Conservation (phyloP, 352 stramenopile species). For the Globisporangium apiculatum region DNA sequence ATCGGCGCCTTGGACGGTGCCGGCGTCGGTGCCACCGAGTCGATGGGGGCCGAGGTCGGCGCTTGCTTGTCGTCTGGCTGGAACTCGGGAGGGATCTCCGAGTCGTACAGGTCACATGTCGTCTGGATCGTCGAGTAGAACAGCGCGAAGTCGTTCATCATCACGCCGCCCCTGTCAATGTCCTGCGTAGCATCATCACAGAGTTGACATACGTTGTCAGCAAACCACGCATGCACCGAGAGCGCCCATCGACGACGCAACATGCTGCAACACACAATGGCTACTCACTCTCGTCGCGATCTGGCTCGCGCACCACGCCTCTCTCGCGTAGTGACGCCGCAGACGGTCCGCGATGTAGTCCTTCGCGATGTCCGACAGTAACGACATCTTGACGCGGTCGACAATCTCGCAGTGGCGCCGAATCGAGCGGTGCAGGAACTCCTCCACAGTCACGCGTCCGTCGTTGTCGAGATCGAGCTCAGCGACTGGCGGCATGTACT, state of each 20-base stretch:
- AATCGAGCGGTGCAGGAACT: conserved; percentile 9
- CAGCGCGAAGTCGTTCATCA: conserved; percentile 7
- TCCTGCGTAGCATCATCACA: too few relatives aligned
- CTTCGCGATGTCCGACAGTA: conserved; percentile 8
- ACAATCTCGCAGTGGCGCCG: conserved; percentile 2
- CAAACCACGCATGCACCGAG: too few relatives aligned
- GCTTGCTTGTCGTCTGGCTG: background rate
- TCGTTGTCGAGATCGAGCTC: conserved; percentile 10
- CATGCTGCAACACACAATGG: too few relatives aligned
- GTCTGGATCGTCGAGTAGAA: conserved; percentile 17
- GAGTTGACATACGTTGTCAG: too few relatives aligned
- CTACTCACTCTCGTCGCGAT: conserved; percentile 5
- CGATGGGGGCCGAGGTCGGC: background rate
- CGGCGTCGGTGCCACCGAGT: background rate
- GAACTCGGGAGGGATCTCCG: conserved; percentile 10
- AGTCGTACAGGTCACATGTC: conserved; percentile 8
- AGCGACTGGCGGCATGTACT: conserved; percentile 8
- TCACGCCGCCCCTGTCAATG: background rate
- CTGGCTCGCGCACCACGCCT: conserved; percentile 10
- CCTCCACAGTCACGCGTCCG: conserved; percentile 8
- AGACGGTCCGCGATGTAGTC: conserved; percentile 10
- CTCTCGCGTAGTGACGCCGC: conserved; percentile 6
- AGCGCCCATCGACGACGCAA: too few relatives aligned
- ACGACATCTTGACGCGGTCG: conserved; percentile 2
- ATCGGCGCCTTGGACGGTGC: background rate